A percentile compares a stretch with the other conserved stretches of the same genome.
These are phyloP conservation scores for Coemansia sp. DNA, from an alignment of 192 early-diverging fungal species.

Conservation along the genomic window DNA sequence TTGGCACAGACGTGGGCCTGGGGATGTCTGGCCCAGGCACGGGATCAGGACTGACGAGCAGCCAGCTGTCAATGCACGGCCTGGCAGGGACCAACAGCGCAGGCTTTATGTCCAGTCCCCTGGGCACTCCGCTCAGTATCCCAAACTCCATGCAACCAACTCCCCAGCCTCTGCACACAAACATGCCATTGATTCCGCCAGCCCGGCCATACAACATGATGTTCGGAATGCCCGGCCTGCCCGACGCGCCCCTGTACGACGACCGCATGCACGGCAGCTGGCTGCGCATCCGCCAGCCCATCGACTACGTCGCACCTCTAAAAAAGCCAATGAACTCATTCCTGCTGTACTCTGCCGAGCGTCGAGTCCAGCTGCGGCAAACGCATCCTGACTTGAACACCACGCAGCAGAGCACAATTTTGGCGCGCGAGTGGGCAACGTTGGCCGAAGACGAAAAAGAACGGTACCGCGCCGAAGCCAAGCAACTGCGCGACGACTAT, in stretches of 20 bases:
- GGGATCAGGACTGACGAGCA: slow-evolving; percentile 6
- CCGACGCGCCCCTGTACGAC: slow-evolving; percentile 43
- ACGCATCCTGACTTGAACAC: slow-evolving; percentile 61
- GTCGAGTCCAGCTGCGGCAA: slow-evolving; percentile 64
- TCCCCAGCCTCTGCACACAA: slow-evolving; percentile 4
- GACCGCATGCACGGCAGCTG: slow-evolving; percentile 44
- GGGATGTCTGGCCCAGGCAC: neutral
- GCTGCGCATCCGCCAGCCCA: slow-evolving; percentile 49
- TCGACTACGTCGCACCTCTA: slow-evolving; percentile 54
- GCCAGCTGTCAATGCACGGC: neutral
- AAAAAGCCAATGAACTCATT: slow-evolving; percentile 72
- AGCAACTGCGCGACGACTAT: slow-evolving; percentile 64
- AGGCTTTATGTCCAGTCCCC: slow-evolving; percentile 20
- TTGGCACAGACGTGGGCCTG: neutral
- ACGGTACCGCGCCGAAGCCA: slow-evolving; percentile 58
- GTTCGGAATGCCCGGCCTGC: slow-evolving; percentile 41
- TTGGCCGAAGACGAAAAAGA: slow-evolving; percentile 60
- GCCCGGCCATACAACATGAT: slow-evolving; percentile 47
- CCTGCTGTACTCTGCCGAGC: slow-evolving; percentile 64
- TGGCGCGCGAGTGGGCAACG: slow-evolving; percentile 67
- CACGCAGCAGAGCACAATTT: slow-evolving; percentile 63
- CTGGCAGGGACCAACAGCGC: neutral
- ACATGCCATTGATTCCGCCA: slow-evolving; percentile 25
- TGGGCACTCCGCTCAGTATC: slow-evolving; percentile 12
- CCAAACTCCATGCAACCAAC: slow-evolving; percentile 1